Base-by-base conservation (phyloP, 495 filamentous ascomycete genomes). In the Aspergillus leporis region DNA sequence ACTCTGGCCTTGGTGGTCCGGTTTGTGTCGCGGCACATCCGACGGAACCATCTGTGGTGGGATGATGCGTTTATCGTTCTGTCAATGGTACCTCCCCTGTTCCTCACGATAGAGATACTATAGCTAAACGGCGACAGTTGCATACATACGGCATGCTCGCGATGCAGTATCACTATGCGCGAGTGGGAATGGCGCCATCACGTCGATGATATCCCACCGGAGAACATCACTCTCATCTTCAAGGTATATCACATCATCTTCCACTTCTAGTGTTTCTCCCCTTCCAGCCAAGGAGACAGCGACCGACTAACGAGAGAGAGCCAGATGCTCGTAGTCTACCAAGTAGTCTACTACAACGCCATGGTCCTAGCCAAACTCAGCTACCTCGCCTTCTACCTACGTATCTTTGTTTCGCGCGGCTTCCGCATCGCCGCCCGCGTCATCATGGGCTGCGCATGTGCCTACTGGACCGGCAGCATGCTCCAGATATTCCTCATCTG, bases 371-470 rank as follows among this genome's bases (percentile, higher is more conserved):
- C 75, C 36, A 83, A 83, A 58, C 57, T 81, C 32, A 78, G 77
- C 40, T 77, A 83, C 34, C 74, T 83, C 9, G 72, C 71, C 61
- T 81, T 82, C 64, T 83, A 82, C 65, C 70, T 82, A 23, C 78
- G 78, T 34, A 74, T 82, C 47, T 83, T 83, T 53, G 59, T 76
- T 38, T 69, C 76, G 28, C 47, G 56, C 2, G 66, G 62, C 1
- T 77, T 83, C 45, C 77, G 74, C 31, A 63, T 70, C 31, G 61
- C 64, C 25, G 66, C 69, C 4, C 74, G 65, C 47, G 51, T 58
- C 8, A 56, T 72, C 51, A 76, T 81, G 58, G 63, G 47, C n/a
- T 71, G 65, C 36, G 61, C 72, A 9, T 63, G 21, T 7, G 34
- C 59, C 5, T 75, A 71, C 63, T 61, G 60, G 47, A 21, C 60